phyloP scores from a whole-genome alignment of 768 basidiomycete genomes.

The Kondoa malvinella region DNA sequence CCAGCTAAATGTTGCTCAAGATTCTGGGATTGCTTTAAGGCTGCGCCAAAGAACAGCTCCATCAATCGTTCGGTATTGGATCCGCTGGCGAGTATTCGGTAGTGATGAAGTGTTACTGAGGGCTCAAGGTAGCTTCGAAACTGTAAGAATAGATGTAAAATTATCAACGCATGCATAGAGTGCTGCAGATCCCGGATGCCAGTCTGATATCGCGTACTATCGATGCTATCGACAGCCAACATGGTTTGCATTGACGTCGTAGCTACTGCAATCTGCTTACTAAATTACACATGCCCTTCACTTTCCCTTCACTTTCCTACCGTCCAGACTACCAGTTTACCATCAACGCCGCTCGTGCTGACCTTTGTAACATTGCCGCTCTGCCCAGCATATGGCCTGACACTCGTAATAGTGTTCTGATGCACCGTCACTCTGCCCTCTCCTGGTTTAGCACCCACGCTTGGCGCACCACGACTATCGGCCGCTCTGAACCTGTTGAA shows the following conservation, averaged over 20 bases:
- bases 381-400: constrained; percentile 54
- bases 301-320: constrained; percentile 28
- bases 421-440: constrained; percentile 55
- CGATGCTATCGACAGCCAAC: too few relatives aligned
- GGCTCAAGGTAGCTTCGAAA: too few relatives aligned
- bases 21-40: constrained; percentile 8
- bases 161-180: too few relatives aligned
- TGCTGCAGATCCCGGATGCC: too few relatives aligned
- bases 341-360: constrained; percentile 86
- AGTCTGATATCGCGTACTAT: too few relatives aligned
- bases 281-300: too few relatives aligned
- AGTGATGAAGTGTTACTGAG: too few relatives aligned
- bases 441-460: constrained; percentile 22
- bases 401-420: constrained; percentile 94
- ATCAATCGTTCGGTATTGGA: constrained; percentile 7
- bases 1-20: neutral
- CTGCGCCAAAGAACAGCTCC: constrained; percentile 4
- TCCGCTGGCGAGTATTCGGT: constrained; percentile 4
- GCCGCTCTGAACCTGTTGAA: constrained; percentile 89
- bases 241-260: too few relatives aligned
- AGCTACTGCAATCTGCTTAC: too few relatives aligned
- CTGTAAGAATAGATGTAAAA: too few relatives aligned
- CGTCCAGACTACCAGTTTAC: constrained; percentile 79
- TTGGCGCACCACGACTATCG: constrained; percentile 52
- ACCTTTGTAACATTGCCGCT: constrained; percentile 50